Base-by-base conservation (phyloP, 208 protist genomes). In the Wallacemonas sp. region DNA sequence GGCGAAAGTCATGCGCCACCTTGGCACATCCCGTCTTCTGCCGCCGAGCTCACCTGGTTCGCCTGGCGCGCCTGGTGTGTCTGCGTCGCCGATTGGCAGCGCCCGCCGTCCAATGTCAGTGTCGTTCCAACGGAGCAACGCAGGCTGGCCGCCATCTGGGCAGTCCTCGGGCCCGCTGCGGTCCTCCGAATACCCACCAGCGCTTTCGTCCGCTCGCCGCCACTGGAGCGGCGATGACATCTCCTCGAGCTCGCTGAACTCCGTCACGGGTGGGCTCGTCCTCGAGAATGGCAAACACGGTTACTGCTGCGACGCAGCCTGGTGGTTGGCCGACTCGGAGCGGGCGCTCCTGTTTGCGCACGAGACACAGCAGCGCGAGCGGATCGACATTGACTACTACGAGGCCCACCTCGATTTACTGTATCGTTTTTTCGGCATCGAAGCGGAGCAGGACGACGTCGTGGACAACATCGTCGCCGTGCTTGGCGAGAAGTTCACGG, bases 401-500 rank as follows among this genome's bases (percentile, higher is more conserved):
- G 65, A 58, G 30, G 52, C 17, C 17, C 29, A 58, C n/a, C 4
- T 43, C 1, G 21, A 8, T 27, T 8, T 58, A 2, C n/a, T 64
- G 32, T 39, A 55, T 21, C 61, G 27, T 23, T 69, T 69, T 33
- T 69, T 69, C 16, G 34, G 44, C 49, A 69, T 47, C 34, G 44
- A 69, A 8, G 36, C 6, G 5, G 49, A 5, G 3, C 23, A 11
- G 12, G 41, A 29, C 6, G 47, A 36, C 23, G 32, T 48, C 19
- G 63, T 68, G 46, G 47, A 67, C 5, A 32, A 6, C 48, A 65
- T 83, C 1, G 38, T 43, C 14, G 49, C 61, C 0, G 80, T 90
- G 8, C 46, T 87, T 3, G 84, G 80, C 0, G 84, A 87, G 36
- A 71, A 71, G 26, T 76, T 69, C 41, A 64, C 64, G 17, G 27